A percentile compares a stretch with the other conserved stretches of the same genome.
Evolutionary conservation across 495 filamentous ascomycete genomes (phyloP).

Genomic region (Neurospora sp.): DNA sequence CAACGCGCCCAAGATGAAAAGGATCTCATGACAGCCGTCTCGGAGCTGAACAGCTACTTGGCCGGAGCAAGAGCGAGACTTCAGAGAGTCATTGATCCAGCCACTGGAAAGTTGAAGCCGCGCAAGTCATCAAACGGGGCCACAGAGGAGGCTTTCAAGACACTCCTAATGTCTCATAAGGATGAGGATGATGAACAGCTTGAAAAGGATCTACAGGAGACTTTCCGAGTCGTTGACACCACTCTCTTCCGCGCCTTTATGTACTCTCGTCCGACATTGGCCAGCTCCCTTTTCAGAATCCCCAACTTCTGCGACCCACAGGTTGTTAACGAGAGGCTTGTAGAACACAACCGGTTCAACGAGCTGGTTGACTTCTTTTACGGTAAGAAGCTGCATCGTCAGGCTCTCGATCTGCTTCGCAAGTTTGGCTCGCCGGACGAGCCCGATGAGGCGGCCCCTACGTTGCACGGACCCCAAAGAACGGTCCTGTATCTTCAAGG

Average conservation of each 20-base stretch:
- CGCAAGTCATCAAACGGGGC: constrained; percentile 41
- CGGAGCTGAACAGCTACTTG: constrained; percentile 73
- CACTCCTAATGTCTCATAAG: constrained; percentile 33
- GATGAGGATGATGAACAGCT: constrained; percentile 51
- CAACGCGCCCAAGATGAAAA: constrained; percentile 53
- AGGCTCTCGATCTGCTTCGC: constrained; percentile 72
- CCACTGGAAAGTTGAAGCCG: constrained; percentile 58
- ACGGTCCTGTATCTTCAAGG: constrained; percentile 87
- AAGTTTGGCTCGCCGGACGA: constrained; percentile 70
- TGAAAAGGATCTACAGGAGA: constrained; percentile 56
- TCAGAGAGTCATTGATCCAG: constrained; percentile 69
- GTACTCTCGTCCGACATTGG: constrained; percentile 74
- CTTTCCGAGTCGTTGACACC: constrained; percentile 80
- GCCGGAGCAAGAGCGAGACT: constrained; percentile 73
- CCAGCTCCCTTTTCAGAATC: constrained; percentile 85
- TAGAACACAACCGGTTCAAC: constrained; percentile 80
- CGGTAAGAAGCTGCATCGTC: constrained; percentile 84
- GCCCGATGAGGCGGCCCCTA: constrained; percentile 50
- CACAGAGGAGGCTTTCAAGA: constrained; percentile 42
- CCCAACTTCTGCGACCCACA: constrained; percentile 95
- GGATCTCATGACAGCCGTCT: constrained; percentile 68
- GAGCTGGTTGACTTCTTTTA: constrained; percentile 96
- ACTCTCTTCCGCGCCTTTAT: constrained; percentile 90
- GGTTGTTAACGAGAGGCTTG: constrained; percentile 85
- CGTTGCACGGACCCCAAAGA: constrained; percentile 69